Evolutionary conservation across 1,139 yeast species (phyloP), one percentile per base, ranked within the genome.

Genomic region (Scheffersomyces titani): DNA sequence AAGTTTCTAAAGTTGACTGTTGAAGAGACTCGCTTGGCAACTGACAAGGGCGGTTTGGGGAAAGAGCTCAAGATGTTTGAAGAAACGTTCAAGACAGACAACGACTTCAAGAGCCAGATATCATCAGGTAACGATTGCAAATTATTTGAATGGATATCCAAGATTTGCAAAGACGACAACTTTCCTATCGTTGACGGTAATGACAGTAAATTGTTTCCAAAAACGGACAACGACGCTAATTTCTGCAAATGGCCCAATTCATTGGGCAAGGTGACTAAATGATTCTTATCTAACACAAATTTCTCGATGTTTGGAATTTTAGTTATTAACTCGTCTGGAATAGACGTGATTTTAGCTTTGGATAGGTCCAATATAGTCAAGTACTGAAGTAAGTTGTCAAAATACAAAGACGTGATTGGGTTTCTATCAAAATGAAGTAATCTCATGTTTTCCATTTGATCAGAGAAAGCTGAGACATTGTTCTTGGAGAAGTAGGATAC

Each of bases 71-170:
- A 77, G 61, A 89, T 79, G 67, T 96, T 94, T 0, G 97, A 91
- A 0, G 97, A 87, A 2, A 90, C 80, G 71, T 96, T 94, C 63
- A 92, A 78, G 5, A 75, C 74, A 5, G 83, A 81, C 66, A 90
- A 78, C 0, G 84, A 78, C 44, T 78, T 81, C 70, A 89, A 77
- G 57, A 81, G 77, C 91, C 92, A 91, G 51, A 91, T 82, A 30
- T 84, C 87, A 47, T 81, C 82, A 0, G 96, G 93, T 46, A 96
- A 73, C 5, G 76, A 67, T 63, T 90, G 89, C 63, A 96, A 78
- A 67, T 92, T 93, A 71, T 96, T 96, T 52, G 91, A 84, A 71
- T 94, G 98, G 52, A 92, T 74, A 70, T 96, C 98, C 61, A 96
- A 77, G 57, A 83, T 80, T 63, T 85, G 88, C 60, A 94, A 78